A percentile compares a stretch with the other conserved stretches of the same genome.
These are phyloP conservation scores for Penicillium sp. DNA, from an alignment of 2,329 filamentous ascomycete genomes.

Conservation along the genomic window DNA sequence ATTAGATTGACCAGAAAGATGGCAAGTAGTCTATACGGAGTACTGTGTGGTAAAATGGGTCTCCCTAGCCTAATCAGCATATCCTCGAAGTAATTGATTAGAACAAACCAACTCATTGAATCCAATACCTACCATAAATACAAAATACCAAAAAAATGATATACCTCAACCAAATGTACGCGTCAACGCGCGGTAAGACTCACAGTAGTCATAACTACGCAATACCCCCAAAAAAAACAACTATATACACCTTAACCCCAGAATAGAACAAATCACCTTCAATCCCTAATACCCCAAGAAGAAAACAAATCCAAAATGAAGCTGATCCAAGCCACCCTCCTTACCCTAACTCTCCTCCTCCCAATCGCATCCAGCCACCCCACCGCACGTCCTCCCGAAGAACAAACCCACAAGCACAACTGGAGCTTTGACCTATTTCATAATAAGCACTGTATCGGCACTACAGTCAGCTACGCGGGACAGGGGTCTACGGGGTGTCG, in stretches of 20 bases:
- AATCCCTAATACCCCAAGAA: not conserved
- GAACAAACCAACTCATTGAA: too few relatives aligned
- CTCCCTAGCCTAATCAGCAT: too few relatives aligned
- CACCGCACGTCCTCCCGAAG: not conserved
- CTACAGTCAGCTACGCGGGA: not conserved
- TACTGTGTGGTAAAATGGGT: too few relatives aligned
- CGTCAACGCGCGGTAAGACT: not conserved
- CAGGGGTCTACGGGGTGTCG: conserved; percentile 6
- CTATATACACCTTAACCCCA: not conserved
- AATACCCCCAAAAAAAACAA: not conserved
- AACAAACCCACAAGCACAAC: not conserved
- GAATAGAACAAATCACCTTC: not conserved
- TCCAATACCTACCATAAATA: too few relatives aligned
- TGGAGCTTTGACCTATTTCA: conserved; percentile 15
- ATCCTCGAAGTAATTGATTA: too few relatives aligned
- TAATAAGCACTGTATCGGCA: conserved; percentile 4
- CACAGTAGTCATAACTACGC: conserved; percentile 3
- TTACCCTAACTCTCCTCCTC: not conserved
- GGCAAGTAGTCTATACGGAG: not conserved
- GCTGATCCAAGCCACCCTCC: not conserved
- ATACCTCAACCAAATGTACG: not conserved
- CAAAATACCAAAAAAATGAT: too few relatives aligned
- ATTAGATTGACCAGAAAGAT: not conserved
- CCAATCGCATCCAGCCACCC: not conserved
- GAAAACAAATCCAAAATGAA: not conserved